These are phyloP conservation scores for Candida glaebosa DNA, from an alignment of 805 yeast genomes.

Conservation along the genomic window DNA sequence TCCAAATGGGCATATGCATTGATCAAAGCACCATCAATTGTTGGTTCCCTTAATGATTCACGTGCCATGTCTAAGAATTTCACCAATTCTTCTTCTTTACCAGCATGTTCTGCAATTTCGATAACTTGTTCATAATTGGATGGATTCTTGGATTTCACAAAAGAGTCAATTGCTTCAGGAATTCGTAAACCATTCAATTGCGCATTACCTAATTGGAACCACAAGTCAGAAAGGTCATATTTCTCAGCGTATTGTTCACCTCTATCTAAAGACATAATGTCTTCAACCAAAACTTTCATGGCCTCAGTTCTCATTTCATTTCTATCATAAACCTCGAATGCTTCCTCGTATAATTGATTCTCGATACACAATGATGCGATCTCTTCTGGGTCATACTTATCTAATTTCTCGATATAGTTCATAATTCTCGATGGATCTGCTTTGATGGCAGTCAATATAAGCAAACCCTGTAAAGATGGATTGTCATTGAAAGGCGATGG, in stretches of 20 bases:
- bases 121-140: slow-evolving; percentile 86
- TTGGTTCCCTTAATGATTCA: slow-evolving; percentile 83
- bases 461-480: slow-evolving; percentile 88
- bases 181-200: slow-evolving; percentile 91
- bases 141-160: slow-evolving; percentile 89
- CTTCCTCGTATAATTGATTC: slow-evolving; percentile 87
- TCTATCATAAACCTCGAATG: slow-evolving; percentile 86
- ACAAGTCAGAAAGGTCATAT: slow-evolving; percentile 77
- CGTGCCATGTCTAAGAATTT: slow-evolving; percentile 90
- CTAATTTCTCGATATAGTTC: slow-evolving; percentile 82
- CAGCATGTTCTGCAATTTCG: slow-evolving; percentile 92
- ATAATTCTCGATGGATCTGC: slow-evolving; percentile 86
- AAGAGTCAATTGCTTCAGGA: slow-evolving; percentile 87
- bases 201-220: slow-evolving; percentile 95
- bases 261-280: slow-evolving; percentile 89
- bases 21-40: slow-evolving; percentile 88
- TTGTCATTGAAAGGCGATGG: slow-evolving; percentile 97
- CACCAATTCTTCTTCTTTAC: slow-evolving; percentile 90
- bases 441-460: slow-evolving; percentile 91
- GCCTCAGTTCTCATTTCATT: slow-evolving; percentile 76
- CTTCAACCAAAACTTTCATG: slow-evolving; percentile 86
- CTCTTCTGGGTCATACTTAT: slow-evolving; percentile 88
- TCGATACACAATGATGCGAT: slow-evolving; percentile 91
- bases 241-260: slow-evolving; percentile 92
- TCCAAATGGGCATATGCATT: slow-evolving; percentile 80